Evolutionary conservation across 2,329 filamentous ascomycete genomes (phyloP), one percentile per base, ranked within the genome.

Genomic region (Emmonsiellopsis sp.): DNA sequence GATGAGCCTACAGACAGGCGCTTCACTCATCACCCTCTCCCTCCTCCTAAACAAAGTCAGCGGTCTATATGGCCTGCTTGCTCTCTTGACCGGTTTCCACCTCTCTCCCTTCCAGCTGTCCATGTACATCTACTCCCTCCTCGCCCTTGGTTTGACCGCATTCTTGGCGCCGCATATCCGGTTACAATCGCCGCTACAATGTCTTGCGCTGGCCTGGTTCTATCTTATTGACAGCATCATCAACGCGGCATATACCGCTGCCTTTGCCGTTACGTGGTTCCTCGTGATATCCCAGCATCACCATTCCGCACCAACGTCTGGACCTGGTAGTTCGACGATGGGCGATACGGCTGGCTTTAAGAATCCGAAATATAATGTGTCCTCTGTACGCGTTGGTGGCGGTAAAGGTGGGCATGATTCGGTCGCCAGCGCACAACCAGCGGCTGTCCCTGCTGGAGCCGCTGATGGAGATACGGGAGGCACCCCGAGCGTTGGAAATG

Each of bases 31-130:
- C 63, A 84, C 87, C 4, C 78, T 93, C 57, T 84, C 87, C 9
- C 81, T 95, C 59, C 79, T 94, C 53, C 85, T 96, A 74, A 96
- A 96, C 79, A 95, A 95, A 72, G 82, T 91, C 61, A 92, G 89
- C 49, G 91, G 90, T 54, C 78, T 95, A 61, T 96, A 95, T 71
- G 91, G 91, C 59, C 79, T 96, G 43, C 84, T 96, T 61, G 90
- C 91, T 55, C 81, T 95, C 61, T 77, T 95, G 59, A 95, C 91
- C 26, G 92, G 92, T 67, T 90, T 88, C 70, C 78, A 85, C 61
- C 82, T 95, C 58, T 91, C 89, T 52, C 78, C 84, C 32, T 79
- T 93, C 26, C 92, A 96, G 71, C 79, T 95, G 54, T 87, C 86
- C 54, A 93, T 94, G 79, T 96, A 95, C 77, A 79, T 95, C 48